Evolutionary conservation across 352 stramenopile genomes (phyloP).

Genomic region (Aphanomyces astaci): DNA sequence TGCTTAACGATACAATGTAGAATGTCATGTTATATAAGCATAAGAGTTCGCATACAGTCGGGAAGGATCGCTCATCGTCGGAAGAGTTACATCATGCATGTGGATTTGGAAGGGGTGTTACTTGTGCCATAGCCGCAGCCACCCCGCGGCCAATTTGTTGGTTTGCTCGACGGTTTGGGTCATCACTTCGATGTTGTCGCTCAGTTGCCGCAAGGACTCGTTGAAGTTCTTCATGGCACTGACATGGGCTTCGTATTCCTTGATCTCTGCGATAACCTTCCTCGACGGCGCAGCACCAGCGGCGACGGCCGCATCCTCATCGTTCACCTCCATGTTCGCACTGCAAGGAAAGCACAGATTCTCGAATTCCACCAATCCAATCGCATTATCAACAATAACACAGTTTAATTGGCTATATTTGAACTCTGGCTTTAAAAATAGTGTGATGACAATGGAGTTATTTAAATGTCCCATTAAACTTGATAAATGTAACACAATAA

Average conservation of each 20-base stretch:
- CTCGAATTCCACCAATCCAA: neutral
- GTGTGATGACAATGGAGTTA: neutral
- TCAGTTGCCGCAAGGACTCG: slow-evolving; percentile 9
- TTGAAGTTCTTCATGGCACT: slow-evolving; percentile 21
- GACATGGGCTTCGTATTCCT: slow-evolving; percentile 17
- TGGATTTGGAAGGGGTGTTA: neutral
- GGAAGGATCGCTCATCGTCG: neutral
- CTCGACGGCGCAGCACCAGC: neutral
- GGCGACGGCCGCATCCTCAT: neutral
- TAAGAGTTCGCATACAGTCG: neutral
- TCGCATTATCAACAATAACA: too few species aligned
- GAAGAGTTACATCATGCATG: too few species aligned
- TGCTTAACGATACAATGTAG: slow-evolving; percentile 30
- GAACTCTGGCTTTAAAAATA: neutral
- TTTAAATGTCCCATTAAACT: neutral
- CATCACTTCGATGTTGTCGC: slow-evolving; percentile 22
- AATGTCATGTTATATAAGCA: neutral
- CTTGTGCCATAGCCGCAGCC: slow-evolving; percentile 17
- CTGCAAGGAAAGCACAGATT: neutral
- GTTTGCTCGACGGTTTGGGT: slow-evolving; percentile 21
- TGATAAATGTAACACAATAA: neutral
- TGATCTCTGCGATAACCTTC: neutral
- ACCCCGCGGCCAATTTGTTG: slow-evolving; percentile 11
- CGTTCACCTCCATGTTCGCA: neutral
- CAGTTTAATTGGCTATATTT: neutral